phyloP scores from a whole-genome alignment of 306 rosid genomes.

The Castanopsis chinensis region DNA sequence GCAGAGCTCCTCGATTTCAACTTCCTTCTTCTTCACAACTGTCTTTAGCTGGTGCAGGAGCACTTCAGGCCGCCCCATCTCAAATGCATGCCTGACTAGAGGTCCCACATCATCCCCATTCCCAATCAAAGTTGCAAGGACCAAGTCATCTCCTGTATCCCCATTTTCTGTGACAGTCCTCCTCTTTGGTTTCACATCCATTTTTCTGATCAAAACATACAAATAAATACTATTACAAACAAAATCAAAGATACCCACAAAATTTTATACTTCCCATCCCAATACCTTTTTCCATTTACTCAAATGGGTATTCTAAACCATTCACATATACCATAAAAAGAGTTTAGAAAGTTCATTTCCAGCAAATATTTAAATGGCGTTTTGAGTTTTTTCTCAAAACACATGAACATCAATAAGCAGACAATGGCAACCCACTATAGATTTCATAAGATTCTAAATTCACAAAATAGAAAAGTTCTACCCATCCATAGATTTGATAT shows the following conservation, averaged over 20 bases:
- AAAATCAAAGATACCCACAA: background rate
- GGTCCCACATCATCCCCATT: constrained; percentile 91
- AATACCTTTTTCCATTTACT: background rate
- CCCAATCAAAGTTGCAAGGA: constrained; percentile 73
- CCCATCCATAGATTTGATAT: background rate
- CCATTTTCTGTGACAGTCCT: constrained; percentile 57
- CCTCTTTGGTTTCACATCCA: constrained; percentile 63
- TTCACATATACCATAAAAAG: background rate
- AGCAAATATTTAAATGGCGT: background rate
- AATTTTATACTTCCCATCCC: background rate
- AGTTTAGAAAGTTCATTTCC: background rate
- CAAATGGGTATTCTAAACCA: background rate
- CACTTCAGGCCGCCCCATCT: constrained; percentile 78
- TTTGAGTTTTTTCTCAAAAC: background rate
- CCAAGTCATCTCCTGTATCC: constrained; percentile 80
- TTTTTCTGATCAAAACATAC: constrained; percentile 29
- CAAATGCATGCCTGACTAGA: constrained; percentile 87
- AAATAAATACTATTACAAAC: constrained; percentile 5
- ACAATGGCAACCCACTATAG: background rate
- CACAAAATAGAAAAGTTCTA: background rate
- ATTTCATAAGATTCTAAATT: background rate
- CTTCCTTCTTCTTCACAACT: constrained; percentile 83
- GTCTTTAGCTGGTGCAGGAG: constrained; percentile 78
- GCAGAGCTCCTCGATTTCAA: constrained; percentile 93
- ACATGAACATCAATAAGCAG: background rate